These are phyloP conservation scores for Aspergillus panamensis DNA, from an alignment of 495 filamentous ascomycete genomes.

Conservation along the genomic window DNA sequence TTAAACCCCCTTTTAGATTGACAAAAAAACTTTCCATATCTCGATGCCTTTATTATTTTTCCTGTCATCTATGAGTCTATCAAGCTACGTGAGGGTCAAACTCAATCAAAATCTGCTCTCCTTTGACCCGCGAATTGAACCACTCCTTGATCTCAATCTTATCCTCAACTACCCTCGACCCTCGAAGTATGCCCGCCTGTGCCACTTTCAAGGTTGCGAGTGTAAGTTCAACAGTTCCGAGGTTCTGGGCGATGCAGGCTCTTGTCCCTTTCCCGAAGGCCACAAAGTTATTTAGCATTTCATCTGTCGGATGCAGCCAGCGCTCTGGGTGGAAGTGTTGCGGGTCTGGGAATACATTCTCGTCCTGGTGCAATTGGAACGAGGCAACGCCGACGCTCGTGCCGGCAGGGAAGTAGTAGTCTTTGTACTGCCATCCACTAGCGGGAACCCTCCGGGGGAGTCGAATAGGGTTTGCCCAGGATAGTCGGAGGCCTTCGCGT, in stretches of 20 bases:
- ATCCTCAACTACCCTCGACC: constrained; percentile 33
- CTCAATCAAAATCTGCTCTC: constrained; percentile 25
- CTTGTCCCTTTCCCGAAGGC: constrained; percentile 49
- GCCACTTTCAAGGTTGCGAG: constrained; percentile 36
- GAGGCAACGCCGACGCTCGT: constrained; percentile 42
- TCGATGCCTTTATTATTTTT: too few species aligned
- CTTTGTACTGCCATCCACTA: constrained; percentile 36
- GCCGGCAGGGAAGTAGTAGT: constrained; percentile 37
- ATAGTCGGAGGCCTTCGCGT: constrained; percentile 43
- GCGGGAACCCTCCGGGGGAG: constrained; percentile 45
- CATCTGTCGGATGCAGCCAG: constrained; percentile 40
- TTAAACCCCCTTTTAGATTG: too few species aligned
- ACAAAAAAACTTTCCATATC: too few species aligned
- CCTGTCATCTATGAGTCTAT: too few species aligned
- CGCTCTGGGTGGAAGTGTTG: constrained; percentile 47
- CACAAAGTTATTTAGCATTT: constrained; percentile 42
- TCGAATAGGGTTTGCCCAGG: constrained; percentile 49
- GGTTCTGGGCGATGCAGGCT: constrained; percentile 48
- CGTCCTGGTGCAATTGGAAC: constrained; percentile 45
- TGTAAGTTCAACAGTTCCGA: constrained; percentile 42
- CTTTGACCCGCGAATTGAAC: constrained; percentile 45
- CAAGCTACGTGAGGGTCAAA: constrained; percentile 3
- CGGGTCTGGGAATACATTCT: constrained; percentile 41
- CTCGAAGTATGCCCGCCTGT: constrained; percentile 37
- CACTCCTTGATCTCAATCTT: constrained; percentile 46